A percentile compares a stretch with the other conserved stretches of the same genome.
Conservation (phyloP, 2,329 filamentous ascomycete species). For the Phyllachora maydis region DNA sequence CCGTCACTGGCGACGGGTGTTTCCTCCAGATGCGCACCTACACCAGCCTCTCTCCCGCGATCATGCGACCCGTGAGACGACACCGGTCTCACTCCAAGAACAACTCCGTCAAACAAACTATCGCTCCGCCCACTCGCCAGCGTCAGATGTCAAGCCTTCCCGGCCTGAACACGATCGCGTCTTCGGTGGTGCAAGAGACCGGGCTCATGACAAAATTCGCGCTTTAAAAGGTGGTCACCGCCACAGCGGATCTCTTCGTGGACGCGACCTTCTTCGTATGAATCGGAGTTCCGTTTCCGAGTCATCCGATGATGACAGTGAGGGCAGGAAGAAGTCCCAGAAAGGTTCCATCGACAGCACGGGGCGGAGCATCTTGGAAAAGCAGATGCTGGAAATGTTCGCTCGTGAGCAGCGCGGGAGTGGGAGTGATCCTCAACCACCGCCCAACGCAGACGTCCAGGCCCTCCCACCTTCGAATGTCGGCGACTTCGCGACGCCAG, state of each 20-base stretch:
- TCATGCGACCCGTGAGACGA: slow-evolving; percentile 2
- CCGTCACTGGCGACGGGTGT: slow-evolving; percentile 54
- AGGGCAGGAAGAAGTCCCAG: slow-evolving; percentile 19
- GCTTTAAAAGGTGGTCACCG: slow-evolving; percentile 32
- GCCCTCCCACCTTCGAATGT: too few relatives aligned
- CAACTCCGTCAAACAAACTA: too few relatives aligned
- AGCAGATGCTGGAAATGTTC: slow-evolving; percentile 41
- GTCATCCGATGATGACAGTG: slow-evolving; percentile 35
- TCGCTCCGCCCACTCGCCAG: too few relatives aligned
- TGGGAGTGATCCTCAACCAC: slow-evolving; percentile 14
- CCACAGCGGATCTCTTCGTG: slow-evolving; percentile 25
- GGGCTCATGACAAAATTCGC: slow-evolving; percentile 39
- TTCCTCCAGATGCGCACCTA: slow-evolving; percentile 18
- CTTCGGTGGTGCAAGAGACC: slow-evolving; percentile 32
- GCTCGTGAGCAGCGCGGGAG: slow-evolving; percentile 27
- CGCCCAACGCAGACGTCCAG: slow-evolving; percentile 12
- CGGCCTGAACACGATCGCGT: slow-evolving; percentile 18
- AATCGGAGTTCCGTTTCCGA: slow-evolving; percentile 36
- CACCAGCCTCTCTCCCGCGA: slow-evolving; percentile 10
- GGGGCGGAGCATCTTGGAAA: slow-evolving; percentile 32
- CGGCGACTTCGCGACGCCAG: slow-evolving; percentile 12
- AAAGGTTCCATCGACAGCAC: slow-evolving; percentile 25
- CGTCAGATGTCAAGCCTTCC: slow-evolving; percentile 7
- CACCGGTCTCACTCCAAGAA: slow-evolving; percentile 5
- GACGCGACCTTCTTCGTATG: slow-evolving; percentile 29